Evolutionary conservation across 1,139 yeast genomes (phyloP), one percentile per base, ranked within the genome.

Genomic region (Kodamaea sp.): DNA sequence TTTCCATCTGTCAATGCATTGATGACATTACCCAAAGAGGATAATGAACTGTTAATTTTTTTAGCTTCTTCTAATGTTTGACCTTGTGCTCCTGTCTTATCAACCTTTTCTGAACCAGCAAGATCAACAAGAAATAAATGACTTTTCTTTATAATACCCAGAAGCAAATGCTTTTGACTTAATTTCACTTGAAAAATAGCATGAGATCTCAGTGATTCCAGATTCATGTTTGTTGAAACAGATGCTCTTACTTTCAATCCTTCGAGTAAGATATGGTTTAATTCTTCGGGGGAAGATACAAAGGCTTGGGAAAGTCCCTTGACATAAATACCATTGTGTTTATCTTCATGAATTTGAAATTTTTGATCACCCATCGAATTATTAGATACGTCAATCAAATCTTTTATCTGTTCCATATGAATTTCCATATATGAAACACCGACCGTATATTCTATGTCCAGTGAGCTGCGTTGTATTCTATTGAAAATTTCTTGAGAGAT

Each of bases 51-150:
- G 61, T 88, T 89, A 52, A 88, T 85, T 49, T 84, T 86, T 53
- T 84, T 84, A 0, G 95, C 90, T 50, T 89, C 96, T 55, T 88
- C 90, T 11, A 86, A 64, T 1, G 84, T 73, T 46, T 80, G 81
- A 1, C 92, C 94, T 2, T 78, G 63, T 1, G 89, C 94, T 3
- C 94, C 92, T 0, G 95, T 81, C 50, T 82, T 85, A 40, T 81
- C 81, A n/a, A 86, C 81, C 57, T 85, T 86, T 60, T 89, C 96
- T 31, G 92, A 81, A 3, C 96, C 96, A 0, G 96, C 96, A 46
- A 89, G 69, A 63, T 89, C 97, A 8, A 88, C 94, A 37, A 89
- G 63, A 52, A 82, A 85, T 40, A 89, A 67, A 45, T 73, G 79
- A n/a, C 89, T 82, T 32, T 75, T 70, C 54, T 81, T 85, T 31